phyloP scores from a whole-genome alignment of 495 filamentous ascomycete species.

The Bacidia rubella region DNA sequence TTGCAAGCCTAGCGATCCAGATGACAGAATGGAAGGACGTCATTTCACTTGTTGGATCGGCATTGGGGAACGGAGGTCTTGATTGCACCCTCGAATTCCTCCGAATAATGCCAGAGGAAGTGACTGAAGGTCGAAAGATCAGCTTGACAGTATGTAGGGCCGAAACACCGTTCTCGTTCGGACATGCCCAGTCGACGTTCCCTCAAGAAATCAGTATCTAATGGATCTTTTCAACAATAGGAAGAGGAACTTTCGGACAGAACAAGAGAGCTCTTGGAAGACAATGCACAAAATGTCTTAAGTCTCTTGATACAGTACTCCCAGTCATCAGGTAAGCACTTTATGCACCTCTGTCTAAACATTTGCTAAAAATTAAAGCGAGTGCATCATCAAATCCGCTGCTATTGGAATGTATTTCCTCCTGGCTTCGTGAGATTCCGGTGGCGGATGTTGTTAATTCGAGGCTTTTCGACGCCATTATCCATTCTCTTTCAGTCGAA shows the following conservation, averaged over 20 bases:
- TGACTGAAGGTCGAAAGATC: slow-evolving; percentile 97
- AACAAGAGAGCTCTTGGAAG: slow-evolving; percentile 74
- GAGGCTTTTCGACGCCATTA: slow-evolving; percentile 65
- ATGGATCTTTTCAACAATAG: slow-evolving; percentile 39
- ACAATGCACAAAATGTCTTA: slow-evolving; percentile 80
- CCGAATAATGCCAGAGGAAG: slow-evolving; percentile 92
- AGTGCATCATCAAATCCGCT: slow-evolving; percentile 75
- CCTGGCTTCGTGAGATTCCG: slow-evolving; percentile 88
- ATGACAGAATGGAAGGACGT: slow-evolving; percentile 96
- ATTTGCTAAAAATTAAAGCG: slow-evolving; percentile 21
- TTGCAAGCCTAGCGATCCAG: slow-evolving; percentile 89
- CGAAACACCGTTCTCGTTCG: slow-evolving; percentile 35
- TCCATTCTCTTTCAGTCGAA: slow-evolving; percentile 62
- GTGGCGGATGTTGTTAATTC: slow-evolving; percentile 72
- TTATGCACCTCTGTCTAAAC: neutral
- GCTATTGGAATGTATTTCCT: slow-evolving; percentile 86
- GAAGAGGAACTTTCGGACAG: slow-evolving; percentile 79
- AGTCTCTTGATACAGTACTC: slow-evolving; percentile 75
- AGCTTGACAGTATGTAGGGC: slow-evolving; percentile 85
- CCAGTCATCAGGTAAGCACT: slow-evolving; percentile 67
- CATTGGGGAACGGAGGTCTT: slow-evolving; percentile 62
- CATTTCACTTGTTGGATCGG: slow-evolving; percentile 59
- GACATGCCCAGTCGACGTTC: slow-evolving; percentile 23
- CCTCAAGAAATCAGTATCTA: slow-evolving; percentile 30
- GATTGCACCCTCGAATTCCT: slow-evolving; percentile 90